phyloP scores from a whole-genome alignment of 2,329 filamentous ascomycete species.

The Alternaria arbusti region DNA sequence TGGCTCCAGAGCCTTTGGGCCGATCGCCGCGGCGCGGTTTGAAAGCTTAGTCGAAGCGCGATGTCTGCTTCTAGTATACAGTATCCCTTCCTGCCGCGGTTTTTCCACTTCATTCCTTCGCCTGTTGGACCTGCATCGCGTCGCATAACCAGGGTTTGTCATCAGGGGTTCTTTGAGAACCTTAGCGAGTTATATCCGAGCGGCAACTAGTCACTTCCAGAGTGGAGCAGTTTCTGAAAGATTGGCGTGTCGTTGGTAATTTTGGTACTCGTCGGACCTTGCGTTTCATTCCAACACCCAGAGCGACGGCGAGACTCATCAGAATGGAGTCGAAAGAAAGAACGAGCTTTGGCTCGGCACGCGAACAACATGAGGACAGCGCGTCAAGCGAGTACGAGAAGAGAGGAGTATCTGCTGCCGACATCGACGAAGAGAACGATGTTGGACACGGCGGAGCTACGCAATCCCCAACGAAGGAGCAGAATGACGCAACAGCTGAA shows the following conservation, averaged over 20 bases:
- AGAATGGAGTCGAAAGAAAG: neutral
- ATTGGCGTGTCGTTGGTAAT: neutral
- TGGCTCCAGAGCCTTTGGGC: neutral
- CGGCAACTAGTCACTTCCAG: neutral
- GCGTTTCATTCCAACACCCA: neutral
- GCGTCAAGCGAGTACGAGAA: constrained; percentile 23
- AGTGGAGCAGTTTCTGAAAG: constrained; percentile 4
- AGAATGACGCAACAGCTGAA: neutral
- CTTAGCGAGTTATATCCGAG: constrained; percentile 21
- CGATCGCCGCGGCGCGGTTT: neutral
- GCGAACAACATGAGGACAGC: constrained; percentile 10
- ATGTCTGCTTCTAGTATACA: neutral
- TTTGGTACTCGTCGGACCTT: neutral
- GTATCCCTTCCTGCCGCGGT: neutral
- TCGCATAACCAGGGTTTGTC: constrained; percentile 8
- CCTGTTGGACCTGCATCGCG: neutral
- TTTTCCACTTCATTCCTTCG: neutral
- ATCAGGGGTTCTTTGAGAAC: constrained; percentile 4
- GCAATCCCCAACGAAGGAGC: neutral
- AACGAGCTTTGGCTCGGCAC: constrained; percentile 11
- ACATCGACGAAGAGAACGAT: constrained; percentile 20
- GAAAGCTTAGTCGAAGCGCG: neutral
- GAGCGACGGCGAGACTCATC: neutral
- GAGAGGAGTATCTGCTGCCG: constrained; percentile 3
- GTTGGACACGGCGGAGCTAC: constrained; percentile 14